Evolutionary conservation across 2,329 filamentous ascomycete species (phyloP).

Genomic region (Fusarium sp.): DNA sequence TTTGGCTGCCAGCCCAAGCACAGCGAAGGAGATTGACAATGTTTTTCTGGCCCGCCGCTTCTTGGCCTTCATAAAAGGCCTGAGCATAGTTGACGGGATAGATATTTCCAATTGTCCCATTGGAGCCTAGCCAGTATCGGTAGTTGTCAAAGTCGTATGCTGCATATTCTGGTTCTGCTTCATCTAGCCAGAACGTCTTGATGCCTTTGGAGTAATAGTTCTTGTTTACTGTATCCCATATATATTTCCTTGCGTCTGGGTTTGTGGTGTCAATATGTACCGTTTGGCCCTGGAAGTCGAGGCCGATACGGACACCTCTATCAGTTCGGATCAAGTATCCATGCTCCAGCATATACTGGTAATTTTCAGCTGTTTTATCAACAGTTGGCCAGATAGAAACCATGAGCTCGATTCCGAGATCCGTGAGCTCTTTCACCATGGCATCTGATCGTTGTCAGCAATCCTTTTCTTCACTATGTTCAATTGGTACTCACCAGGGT

Average conservation of each 20-base stretch:
- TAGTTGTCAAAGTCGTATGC: slow-evolving; percentile 75
- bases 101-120: slow-evolving; percentile 63
- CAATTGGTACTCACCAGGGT: slow-evolving; percentile 58
- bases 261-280: slow-evolving; percentile 73
- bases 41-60: slow-evolving; percentile 60
- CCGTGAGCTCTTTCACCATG: slow-evolving; percentile 70
- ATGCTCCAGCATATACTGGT: slow-evolving; percentile 67
- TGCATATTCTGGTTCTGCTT: slow-evolving; percentile 73
- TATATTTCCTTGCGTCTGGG: slow-evolving; percentile 64
- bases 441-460: slow-evolving; percentile 51
- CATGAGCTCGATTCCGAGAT: slow-evolving; percentile 71
- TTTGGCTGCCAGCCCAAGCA: slow-evolving; percentile 66
- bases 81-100: slow-evolving; percentile 68
- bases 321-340: slow-evolving; percentile 70
- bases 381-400: slow-evolving; percentile 77
- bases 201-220: slow-evolving; percentile 73
- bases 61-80: slow-evolving; percentile 69
- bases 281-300: slow-evolving; percentile 68
- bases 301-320: slow-evolving; percentile 65
- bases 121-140: slow-evolving; percentile 50
- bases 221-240: slow-evolving; percentile 67
- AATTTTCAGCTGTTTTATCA: slow-evolving; percentile 67
- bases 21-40: slow-evolving; percentile 65
- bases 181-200: slow-evolving; percentile 74
- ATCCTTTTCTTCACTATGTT: neutral